phyloP scores from a whole-genome alignment of 768 basidiomycete genomes.

The Cystofilobasidium ferigula region DNA sequence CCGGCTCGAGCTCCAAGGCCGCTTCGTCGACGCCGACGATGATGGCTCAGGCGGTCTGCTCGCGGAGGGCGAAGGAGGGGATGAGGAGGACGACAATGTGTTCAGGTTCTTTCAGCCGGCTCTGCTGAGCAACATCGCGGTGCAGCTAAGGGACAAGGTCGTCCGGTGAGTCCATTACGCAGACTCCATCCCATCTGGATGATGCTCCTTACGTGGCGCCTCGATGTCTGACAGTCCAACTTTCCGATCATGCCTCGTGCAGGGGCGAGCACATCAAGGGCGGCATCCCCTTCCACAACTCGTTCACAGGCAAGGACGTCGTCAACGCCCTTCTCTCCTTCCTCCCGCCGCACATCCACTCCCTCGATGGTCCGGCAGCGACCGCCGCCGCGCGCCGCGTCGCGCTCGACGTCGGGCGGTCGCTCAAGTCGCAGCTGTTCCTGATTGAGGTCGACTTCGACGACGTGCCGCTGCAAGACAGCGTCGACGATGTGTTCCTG shows the following conservation, averaged over 20 bases:
- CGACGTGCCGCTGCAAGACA: slow-evolving; percentile 64
- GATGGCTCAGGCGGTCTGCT: slow-evolving; percentile 38
- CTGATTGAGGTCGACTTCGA: slow-evolving; percentile 98
- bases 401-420: slow-evolving; percentile 77
- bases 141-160: slow-evolving; percentile 79
- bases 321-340: slow-evolving; percentile 80
- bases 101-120: slow-evolving; percentile 77
- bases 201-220: neutral
- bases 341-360: slow-evolving; percentile 69
- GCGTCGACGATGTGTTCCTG: slow-evolving; percentile 86
- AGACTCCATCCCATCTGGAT: neutral
- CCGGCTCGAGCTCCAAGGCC: slow-evolving; percentile 12
- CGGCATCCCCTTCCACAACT: slow-evolving; percentile 75
- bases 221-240: neutral
- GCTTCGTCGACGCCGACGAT: slow-evolving; percentile 12
- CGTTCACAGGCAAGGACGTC: slow-evolving; percentile 89
- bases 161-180: slow-evolving; percentile 38
- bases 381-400: slow-evolving; percentile 68
- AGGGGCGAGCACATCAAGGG: slow-evolving; percentile 80
- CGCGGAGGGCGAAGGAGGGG: slow-evolving; percentile 42
- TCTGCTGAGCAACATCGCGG: slow-evolving; percentile 74
- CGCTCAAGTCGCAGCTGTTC: slow-evolving; percentile 82
- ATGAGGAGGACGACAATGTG: slow-evolving; percentile 50
- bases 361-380: too few relatives aligned
- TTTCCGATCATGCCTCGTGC: neutral